Base-by-base conservation (phyloP, 2,329 filamentous ascomycete species). In the Dichotomopilus funicola region DNA sequence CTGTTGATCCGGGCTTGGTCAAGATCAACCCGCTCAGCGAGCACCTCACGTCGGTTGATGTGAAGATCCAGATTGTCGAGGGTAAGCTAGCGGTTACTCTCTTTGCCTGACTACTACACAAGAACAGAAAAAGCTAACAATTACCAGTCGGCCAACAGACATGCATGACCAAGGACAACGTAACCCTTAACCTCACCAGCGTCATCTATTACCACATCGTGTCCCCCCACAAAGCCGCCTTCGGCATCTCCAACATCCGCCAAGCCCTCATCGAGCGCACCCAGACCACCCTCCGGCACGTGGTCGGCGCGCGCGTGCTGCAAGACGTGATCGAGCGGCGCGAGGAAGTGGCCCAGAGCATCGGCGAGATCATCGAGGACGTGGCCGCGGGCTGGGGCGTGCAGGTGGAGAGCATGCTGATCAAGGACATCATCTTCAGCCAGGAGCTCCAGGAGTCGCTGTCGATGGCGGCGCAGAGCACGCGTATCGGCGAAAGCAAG, bases 81-180 rank as follows among this genome's bases (percentile, higher is more conserved):
- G 41, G 49, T 51, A 37, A 3, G 38, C 6, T 33, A 9, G 11
- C 44, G 6, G 11, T 7, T 48, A 7, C 45, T 9, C 2, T 36
- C 2, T 4, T 41, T 34, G 6, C 40, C 35, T 4, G 11, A n/a
- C 9, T 8, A 6, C 6, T 5, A 8, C 48, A 34, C 34, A 3
- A 2, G 4, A 9, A 11, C 4, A 3, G 7, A 38, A 11, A 3
- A 6, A 42, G 10, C 48, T 50, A 41, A 50, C 48, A 10, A 5
- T n/a, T 8, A 27, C 41, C 48, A 50, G 94, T 99, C 31, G 92
- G 92, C 13, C 85, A 91, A 74, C 94, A 99, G 74, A 85, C 92
- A 60, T 97, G 94, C 79, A 99, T 99, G 91, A 99, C 94, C 71
- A 97, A 97, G 77, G 94, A 99, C 79, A 99, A 99, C 67, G 94